Base-by-base conservation (phyloP, 805 yeast genomes). In the Priceomyces carsonii region DNA sequence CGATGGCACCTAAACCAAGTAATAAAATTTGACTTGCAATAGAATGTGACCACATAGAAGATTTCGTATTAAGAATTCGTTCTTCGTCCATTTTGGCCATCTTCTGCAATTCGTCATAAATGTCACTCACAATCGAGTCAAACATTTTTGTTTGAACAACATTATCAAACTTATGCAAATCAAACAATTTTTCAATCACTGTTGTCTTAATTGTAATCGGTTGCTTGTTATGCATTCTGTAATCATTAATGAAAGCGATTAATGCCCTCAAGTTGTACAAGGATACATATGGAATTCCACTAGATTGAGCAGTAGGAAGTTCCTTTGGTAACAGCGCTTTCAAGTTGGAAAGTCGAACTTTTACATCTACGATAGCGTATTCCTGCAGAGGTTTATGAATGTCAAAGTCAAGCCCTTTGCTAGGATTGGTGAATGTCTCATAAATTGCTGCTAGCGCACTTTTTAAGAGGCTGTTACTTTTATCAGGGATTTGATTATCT, bases 341-440 rank as follows among this genome's bases (percentile, higher is more conserved):
- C 39, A 83, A 56, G 44, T 84, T 84, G 39, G 67, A 69, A 49
- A 85, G 80, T 38, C 77, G 78, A 18, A 85, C 69, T 43, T 77
- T 82, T 43, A 81, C 69, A 53, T 84, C 86, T 39, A 85, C 69
- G 18, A 85, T 77, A 22, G 83, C 77, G 51, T 85, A 85, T 48
- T 63, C 68, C 7, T 56, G 33, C 3, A 43, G 31, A 9, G 40
- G 32, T 14, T 38, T 34, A 9, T 38, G 34, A 8, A 17, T 29
- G 14, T 26, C 26, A 14, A 18, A 22, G 36, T 40, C n/a, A 1
- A 22, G 16, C 5, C 12, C 26, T 23, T 22, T 13, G 23, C 45
- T 44, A 15, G 48, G 50, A 16, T 46, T 48, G 14, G 57, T 42
- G 32, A 69, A 68, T 1, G 72, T 69, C 32, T 66, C 63, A 44